These are phyloP conservation scores for Tolypocladium album DNA, from an alignment of 2,329 filamentous ascomycete species.

Conservation along the genomic window DNA sequence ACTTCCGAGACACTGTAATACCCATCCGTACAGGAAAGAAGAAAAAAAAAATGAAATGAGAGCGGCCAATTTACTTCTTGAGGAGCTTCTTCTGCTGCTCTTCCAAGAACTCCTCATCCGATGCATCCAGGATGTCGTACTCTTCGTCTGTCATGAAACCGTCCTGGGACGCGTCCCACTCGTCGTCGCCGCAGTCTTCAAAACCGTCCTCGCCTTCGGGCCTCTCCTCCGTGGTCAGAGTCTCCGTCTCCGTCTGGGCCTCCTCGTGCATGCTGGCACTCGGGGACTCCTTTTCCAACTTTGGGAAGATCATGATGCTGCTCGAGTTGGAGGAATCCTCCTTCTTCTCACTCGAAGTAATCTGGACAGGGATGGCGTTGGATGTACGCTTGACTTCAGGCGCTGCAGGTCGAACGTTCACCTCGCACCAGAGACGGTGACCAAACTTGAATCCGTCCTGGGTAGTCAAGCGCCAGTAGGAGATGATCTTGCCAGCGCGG, in stretches of 20 bases:
- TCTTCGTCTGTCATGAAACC: conserved; percentile 95
- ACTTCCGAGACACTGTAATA: not conserved
- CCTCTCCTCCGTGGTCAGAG: conserved; percentile 45
- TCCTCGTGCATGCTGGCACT: conserved; percentile 66
- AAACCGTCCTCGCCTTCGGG: conserved; percentile 25
- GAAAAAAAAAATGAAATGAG: not conserved
- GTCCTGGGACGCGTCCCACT: conserved; percentile 53
- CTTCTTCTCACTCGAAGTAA: conserved; percentile 16
- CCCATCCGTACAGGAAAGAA: not conserved
- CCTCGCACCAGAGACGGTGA: conserved; percentile 90
- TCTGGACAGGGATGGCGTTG: conserved; percentile 6
- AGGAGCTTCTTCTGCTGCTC: conserved; percentile 35
- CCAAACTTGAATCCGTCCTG: conserved; percentile 75
- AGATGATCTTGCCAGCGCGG: conserved; percentile 71
- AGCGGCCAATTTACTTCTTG: conserved; percentile 21
- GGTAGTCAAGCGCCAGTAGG: conserved; percentile 91
- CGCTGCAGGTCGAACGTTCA: conserved; percentile 50
- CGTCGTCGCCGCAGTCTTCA: conserved; percentile 45
- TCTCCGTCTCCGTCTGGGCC: conserved; percentile 40
- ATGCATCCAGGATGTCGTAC: conserved; percentile 93
- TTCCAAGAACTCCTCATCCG: conserved; percentile 70
- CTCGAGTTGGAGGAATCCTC: conserved; percentile 16
- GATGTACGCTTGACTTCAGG: conserved; percentile 15
- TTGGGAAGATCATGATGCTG: conserved; percentile 93
- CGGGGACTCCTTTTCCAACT: conserved; percentile 88